Conservation (phyloP, 306 rosid genomes). For the Canavalia gladiata region DNA sequence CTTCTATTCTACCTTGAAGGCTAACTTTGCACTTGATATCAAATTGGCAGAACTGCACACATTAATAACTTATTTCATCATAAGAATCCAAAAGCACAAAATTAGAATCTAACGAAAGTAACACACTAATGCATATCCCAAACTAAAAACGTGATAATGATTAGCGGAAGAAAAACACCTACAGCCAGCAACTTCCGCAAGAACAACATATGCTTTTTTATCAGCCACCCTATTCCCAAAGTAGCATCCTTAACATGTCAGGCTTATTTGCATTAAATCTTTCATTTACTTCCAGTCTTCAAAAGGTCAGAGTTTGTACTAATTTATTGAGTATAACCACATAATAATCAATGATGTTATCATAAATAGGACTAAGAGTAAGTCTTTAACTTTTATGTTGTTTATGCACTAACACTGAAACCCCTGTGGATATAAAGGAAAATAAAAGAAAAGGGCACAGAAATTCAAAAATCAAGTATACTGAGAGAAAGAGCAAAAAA, state of each 20-base stretch:
- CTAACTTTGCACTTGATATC: slow-evolving; percentile 26
- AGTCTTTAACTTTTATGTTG: slow-evolving; percentile 1
- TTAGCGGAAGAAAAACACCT: background rate
- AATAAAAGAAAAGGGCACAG: background rate
- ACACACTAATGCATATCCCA: background rate
- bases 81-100: slow-evolving; percentile 10
- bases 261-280: background rate
- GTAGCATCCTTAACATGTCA: slow-evolving; percentile 1
- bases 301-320: background rate
- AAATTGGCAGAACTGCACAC: slow-evolving; percentile 12
- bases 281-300: slow-evolving; percentile 23
- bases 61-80: slow-evolving; percentile 24
- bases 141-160: background rate
- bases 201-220: background rate
- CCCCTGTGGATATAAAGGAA: background rate
- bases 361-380: slow-evolving; percentile 11
- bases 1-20: background rate
- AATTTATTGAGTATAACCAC: slow-evolving; percentile 1
- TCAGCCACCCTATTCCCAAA: slow-evolving; percentile 1
- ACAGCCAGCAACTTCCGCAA: slow-evolving; percentile 6
- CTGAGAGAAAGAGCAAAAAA: background rate
- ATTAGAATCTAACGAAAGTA: slow-evolving; percentile 23
- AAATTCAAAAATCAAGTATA: slow-evolving; percentile 1
- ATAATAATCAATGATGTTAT: background rate
- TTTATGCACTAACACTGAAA: slow-evolving; percentile 10